Percentiles rank a stretch among this genome's conserved stretches.
phyloP scores from a whole-genome alignment of 805 yeast genomes.

The Saturnispora kantuleensis region DNA sequence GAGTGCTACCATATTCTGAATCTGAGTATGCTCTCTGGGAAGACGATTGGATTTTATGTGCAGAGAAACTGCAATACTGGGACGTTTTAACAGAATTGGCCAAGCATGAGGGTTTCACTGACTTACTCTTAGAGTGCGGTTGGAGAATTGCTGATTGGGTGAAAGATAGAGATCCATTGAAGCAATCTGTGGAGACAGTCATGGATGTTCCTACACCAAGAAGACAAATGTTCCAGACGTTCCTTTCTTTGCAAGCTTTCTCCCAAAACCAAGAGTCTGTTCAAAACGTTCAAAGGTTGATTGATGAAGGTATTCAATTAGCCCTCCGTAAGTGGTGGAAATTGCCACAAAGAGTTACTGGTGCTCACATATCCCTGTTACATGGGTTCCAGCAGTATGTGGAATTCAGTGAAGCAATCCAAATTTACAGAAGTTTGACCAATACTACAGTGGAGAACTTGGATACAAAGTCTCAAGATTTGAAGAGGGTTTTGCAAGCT shows the following conservation, averaged over 20 bases:
- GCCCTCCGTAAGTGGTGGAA: constrained; percentile 91
- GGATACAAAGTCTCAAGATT: constrained; percentile 87
- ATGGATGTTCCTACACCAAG: constrained; percentile 99
- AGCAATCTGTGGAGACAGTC: constrained; percentile 87
- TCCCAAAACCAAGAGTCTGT: constrained; percentile 84
- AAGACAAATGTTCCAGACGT: constrained; percentile 90
- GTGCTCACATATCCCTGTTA: constrained; percentile 79
- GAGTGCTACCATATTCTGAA: constrained; percentile 90
- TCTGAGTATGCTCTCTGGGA: constrained; percentile 96
- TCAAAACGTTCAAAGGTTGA: constrained; percentile 72
- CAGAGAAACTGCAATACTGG: constrained; percentile 97
- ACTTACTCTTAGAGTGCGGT: constrained; percentile 91
- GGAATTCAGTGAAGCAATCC: constrained; percentile 95
- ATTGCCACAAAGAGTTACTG: constrained; percentile 61
- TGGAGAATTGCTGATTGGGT: constrained; percentile 99
- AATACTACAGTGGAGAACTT: constrained; percentile 87
- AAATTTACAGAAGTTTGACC: constrained; percentile 77
- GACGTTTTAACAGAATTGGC: constrained; percentile 93
- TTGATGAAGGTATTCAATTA: constrained; percentile 94
- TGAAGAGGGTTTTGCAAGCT: constrained; percentile 88
- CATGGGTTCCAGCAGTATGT: constrained; percentile 97
- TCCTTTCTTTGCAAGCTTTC: constrained; percentile 83
- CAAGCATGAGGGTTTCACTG: constrained; percentile 96
- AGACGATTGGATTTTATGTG: constrained; percentile 96
- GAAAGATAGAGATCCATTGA: constrained; percentile 87